Percentiles rank a stretch among this genome's conserved stretches.
These are phyloP conservation scores for Scolecobasidium constrictum DNA, from an alignment of 2,329 filamentous ascomycete genomes.

Conservation along the genomic window DNA sequence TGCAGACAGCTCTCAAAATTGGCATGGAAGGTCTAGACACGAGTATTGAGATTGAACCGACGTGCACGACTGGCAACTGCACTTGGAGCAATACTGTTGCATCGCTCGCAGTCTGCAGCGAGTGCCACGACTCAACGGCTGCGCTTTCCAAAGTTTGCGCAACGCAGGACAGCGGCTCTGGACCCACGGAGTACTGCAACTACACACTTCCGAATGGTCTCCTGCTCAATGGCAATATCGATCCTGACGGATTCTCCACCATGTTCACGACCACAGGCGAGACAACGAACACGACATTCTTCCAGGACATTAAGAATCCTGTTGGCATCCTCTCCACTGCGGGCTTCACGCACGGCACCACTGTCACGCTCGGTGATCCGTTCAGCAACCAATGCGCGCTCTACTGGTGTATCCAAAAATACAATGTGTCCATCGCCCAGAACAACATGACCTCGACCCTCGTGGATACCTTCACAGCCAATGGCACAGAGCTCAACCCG, in stretches of 20 bases:
- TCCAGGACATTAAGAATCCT: background rate
- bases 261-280: background rate
- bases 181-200: background rate
- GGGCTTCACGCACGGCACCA: background rate
- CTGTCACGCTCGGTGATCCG: background rate
- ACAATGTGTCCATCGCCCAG: background rate
- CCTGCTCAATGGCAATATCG: background rate
- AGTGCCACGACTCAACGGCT: background rate
- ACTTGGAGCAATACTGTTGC: background rate
- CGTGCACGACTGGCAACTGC: background rate
- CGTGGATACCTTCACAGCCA: background rate
- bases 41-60: background rate
- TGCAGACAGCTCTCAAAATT: no score
- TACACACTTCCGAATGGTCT: background rate
- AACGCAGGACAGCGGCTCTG: background rate
- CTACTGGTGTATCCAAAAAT: background rate
- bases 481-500: no score
- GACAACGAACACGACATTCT: background rate
- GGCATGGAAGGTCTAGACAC: background rate
- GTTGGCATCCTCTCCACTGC: background rate
- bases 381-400: background rate
- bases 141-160: background rate
- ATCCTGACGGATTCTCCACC: background rate
- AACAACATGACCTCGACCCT: background rate
- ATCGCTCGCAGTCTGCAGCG: background rate